phyloP scores from a whole-genome alignment of 1,284 basidiomycete species.

The Trametes hirsuta region DNA sequence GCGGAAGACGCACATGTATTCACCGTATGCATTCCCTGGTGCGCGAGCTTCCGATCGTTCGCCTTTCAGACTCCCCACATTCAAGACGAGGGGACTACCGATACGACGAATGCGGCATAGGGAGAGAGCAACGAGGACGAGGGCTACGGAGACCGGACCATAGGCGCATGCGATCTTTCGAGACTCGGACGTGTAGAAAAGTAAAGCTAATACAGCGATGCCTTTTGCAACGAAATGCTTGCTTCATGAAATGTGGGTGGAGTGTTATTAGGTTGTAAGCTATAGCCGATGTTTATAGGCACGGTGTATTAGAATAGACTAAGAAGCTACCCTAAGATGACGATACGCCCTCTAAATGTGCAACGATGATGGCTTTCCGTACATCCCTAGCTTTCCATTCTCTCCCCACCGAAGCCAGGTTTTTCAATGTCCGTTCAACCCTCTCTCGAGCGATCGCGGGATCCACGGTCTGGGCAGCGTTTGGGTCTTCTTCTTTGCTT shows the following conservation, averaged over 20 bases:
- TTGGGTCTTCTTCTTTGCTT: neutral
- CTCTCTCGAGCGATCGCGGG: slow-evolving; percentile 30
- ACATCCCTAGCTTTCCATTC: slow-evolving; percentile 55
- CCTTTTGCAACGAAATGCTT: no score
- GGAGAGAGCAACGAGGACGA: neutral
- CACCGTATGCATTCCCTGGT: slow-evolving; percentile 40
- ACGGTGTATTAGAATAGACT: neutral
- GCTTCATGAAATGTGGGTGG: no score
- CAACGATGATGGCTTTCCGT: slow-evolving; percentile 39
- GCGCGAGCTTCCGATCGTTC: slow-evolving; percentile 22
- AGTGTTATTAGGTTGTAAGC: no score
- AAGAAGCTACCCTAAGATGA: neutral
- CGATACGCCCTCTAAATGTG: slow-evolving; percentile 44
- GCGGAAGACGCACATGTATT: slow-evolving; percentile 6
- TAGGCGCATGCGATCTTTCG: slow-evolving; percentile 4
- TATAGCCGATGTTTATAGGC: no score
- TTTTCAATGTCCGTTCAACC: slow-evolving; percentile 43
- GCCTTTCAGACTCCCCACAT: slow-evolving; percentile 34
- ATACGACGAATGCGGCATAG: slow-evolving; percentile 29
- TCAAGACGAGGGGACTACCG: slow-evolving; percentile 47
- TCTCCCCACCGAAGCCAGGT: slow-evolving; percentile 48
- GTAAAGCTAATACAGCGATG: neutral
- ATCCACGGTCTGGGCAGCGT: slow-evolving; percentile 8
- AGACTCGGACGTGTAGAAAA: neutral
- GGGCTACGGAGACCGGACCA: neutral